These are phyloP conservation scores for Chrysosphaeria jannelii DNA, from an alignment of 2,329 filamentous ascomycete species.

Conservation along the genomic window DNA sequence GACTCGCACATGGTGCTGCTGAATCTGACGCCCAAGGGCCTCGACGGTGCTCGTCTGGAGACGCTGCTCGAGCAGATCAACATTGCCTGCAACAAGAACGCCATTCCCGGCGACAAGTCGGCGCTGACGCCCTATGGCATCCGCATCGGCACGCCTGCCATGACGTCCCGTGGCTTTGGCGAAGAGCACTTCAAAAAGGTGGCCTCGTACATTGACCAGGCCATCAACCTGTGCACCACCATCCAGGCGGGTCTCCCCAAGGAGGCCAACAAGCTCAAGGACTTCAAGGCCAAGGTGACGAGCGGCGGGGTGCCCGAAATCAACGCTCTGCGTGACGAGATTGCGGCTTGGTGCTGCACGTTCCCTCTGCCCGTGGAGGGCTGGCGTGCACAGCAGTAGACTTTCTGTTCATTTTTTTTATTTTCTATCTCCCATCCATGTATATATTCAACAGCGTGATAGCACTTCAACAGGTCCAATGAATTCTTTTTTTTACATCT, in stretches of 20 bases:
- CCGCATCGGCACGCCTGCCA: constrained; percentile 86
- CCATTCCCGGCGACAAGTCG: constrained; percentile 89
- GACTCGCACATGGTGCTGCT: constrained; percentile 95
- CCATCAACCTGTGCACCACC: constrained; percentile 72
- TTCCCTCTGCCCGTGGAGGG: constrained; percentile 81
- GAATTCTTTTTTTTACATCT: no score
- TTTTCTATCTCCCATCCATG: no score
- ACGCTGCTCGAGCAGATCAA: constrained; percentile 91
- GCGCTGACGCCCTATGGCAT: constrained; percentile 84
- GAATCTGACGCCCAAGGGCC: constrained; percentile 59
- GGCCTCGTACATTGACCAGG: constrained; percentile 61
- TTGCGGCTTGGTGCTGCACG: constrained; percentile 53
- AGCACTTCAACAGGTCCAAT: no score
- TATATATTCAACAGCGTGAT: no score
- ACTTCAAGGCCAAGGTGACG: constrained; percentile 86
- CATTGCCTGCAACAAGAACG: constrained; percentile 99
- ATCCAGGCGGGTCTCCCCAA: constrained; percentile 66
- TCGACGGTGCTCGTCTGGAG: constrained; percentile 90
- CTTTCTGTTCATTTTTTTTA: no score
- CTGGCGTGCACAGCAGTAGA: no score
- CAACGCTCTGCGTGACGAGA: constrained; percentile 63
- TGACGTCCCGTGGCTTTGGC: constrained; percentile 87
- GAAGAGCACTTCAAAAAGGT: constrained; percentile 80
- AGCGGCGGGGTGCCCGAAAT: constrained; percentile 54
- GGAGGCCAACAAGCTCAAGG: constrained; percentile 97